Base-by-base conservation (phyloP, 148 eudicot genomes). In the Amaranthus palmeri region DNA sequence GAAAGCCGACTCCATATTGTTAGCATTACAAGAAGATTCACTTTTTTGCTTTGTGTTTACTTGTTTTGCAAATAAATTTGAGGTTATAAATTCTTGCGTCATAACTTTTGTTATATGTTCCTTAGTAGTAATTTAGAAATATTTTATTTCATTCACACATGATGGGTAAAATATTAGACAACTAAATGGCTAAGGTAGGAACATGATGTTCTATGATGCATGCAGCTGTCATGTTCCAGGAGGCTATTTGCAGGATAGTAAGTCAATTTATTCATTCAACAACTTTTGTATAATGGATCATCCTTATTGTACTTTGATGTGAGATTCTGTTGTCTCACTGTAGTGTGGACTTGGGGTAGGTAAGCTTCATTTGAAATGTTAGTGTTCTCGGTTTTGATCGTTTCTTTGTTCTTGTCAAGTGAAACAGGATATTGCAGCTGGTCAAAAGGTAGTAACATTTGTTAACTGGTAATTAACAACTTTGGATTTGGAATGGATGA, bases 401-500 rank as follows among this genome's bases (percentile, higher is more conserved):
- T 58, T 18, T 36, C 47, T 74, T 61, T 66, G 45, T 7, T 45
- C 42, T 41, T 40, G 48, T 44, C 60, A 17, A 18, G 40, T 65
- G 61, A 54, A 64, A 45, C 74, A 69, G 72, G 60, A 41, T 52
- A 17, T 55, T 18, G 4, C 41, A 57, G 52, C 4, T 43, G 65
- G 73, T 50, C 36, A 54, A 58, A 44, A 45, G 36, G 55, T 54
- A 25, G 60, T 67, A 76, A 61, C 62, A 12, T 43, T 13, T 50
- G 49, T 44, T 43, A 65, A 42, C 62, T 58, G 70, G 13, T 54
- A 45, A 9, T 9, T 70, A 45, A 40, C 15, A 4, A 36, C 36
- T 49, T 70, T 51, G 62, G 69, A 61, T 67, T 70, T 61, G 76
- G 69, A 65, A 92, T 92, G 97, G 97, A 92, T 72, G 91, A 92